phyloP scores from a whole-genome alignment of 768 basidiomycete species.

The Pulveroboletus sp. region DNA sequence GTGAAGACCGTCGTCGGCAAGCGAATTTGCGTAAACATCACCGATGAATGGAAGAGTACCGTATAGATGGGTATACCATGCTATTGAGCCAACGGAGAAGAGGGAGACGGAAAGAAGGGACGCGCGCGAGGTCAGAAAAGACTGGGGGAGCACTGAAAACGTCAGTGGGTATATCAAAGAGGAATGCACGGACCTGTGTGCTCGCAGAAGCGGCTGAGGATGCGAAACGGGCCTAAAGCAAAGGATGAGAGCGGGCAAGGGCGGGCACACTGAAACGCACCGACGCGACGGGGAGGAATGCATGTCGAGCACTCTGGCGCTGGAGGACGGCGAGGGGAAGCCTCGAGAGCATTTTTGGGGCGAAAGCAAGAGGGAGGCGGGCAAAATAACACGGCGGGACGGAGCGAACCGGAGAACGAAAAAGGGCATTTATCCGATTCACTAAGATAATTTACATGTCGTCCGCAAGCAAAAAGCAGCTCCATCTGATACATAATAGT shows the following conservation, averaged over 20 bases:
- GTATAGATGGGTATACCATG: conserved; percentile 96
- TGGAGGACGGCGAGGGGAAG: conserved; percentile 72
- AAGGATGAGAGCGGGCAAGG: conserved; percentile 9
- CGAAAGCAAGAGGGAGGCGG: conserved; percentile 42
- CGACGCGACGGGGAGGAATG: conserved; percentile 44
- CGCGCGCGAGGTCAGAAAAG: conserved; percentile 66
- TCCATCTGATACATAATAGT: conserved; percentile 18
- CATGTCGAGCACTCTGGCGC: conserved; percentile 48
- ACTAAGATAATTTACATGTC: conserved; percentile 29
- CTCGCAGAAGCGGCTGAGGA: conserved; percentile 60
- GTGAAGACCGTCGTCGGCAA: conserved; percentile 94
- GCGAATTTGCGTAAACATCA: conserved; percentile 89
- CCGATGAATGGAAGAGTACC: conserved; percentile 87
- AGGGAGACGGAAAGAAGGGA: conserved; percentile 74
- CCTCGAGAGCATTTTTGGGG: conserved; percentile 78
- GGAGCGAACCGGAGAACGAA: conserved; percentile 50
- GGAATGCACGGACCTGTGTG: conserved; percentile 56
- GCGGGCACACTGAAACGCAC: conserved; percentile 37
- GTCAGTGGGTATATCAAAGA: background rate
- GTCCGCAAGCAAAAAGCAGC: conserved; percentile 1
- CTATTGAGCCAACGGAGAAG: conserved; percentile 83
- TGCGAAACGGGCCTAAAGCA: conserved; percentile 63
- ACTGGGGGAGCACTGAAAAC: conserved; percentile 36
- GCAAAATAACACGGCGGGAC: no score
- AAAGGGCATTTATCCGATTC: conserved; percentile 11